Conservation (phyloP, 1,139 yeast species). For the Arxiozyma slooffiae region DNA sequence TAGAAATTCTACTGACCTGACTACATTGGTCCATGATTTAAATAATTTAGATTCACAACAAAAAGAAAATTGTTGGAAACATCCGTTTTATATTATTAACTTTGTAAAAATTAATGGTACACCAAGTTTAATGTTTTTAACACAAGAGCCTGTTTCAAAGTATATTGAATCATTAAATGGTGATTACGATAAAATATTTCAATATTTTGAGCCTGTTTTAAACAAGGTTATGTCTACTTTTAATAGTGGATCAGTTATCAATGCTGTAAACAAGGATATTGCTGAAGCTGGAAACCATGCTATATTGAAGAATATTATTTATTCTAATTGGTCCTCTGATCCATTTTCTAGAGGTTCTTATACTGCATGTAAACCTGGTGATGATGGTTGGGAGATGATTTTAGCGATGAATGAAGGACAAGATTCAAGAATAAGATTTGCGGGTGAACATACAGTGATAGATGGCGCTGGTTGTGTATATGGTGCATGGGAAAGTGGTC, state of each 20-base stretch:
- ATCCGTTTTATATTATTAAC: constrained; percentile 45
- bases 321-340: constrained; percentile 62
- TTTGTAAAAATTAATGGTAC: constrained; percentile 32
- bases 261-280: constrained; percentile 8
- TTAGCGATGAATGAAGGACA: constrained; percentile 49
- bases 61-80: constrained; percentile 34
- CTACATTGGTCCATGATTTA: constrained; percentile 8
- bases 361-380: constrained; percentile 56
- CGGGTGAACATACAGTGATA: constrained; percentile 72
- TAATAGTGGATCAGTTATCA: constrained; percentile 13
- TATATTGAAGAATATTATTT: constrained; percentile 43
- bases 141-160: constrained; percentile 63
- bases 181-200: constrained; percentile 36
- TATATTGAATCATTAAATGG: constrained; percentile 32
- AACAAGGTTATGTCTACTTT: constrained; percentile 21
- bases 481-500: constrained; percentile 66
- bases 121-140: constrained; percentile 49
- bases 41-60: background rate
- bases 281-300: constrained; percentile 24
- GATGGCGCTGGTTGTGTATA: constrained; percentile 84
- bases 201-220: constrained; percentile 37
- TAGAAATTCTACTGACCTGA: constrained; percentile 11
- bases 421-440: constrained; percentile 54
- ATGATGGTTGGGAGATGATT: constrained; percentile 52
- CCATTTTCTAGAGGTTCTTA: constrained; percentile 68